Base-by-base conservation (phyloP, 495 filamentous ascomycete species). In the Lophium mytilinum region DNA sequence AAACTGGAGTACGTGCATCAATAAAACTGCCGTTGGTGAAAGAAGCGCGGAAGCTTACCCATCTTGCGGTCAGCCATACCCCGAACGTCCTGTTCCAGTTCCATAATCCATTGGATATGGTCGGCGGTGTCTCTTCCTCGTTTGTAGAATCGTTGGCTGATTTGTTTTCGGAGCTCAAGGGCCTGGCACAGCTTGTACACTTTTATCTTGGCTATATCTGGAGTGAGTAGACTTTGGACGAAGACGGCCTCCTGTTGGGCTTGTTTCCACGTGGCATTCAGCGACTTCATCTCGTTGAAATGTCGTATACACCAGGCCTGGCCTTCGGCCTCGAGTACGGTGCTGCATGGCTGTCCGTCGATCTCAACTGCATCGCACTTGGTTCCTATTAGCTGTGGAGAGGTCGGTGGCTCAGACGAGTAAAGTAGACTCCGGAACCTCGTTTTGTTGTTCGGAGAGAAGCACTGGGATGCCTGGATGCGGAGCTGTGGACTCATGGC, bases 291-390 rank as follows among this genome's bases (percentile, higher is more conserved):
- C 37, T 58, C 56, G 14, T 21, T 45, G 24, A 45, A 37, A 19
- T 58, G 56, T 43, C 35, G 0, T 14, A 24, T 59, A 35, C 56
- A 59, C 56, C 56, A 59, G 1, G 51, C 43, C 1, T 49, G 15
- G 11, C 41, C 30, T 10, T 53, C 34, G 50, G 64, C 19, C 21
- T n/a, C 10, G 19, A 47, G 43, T n/a, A 47, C 43, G 18, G 43
- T 19, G 21, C 21, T 11, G 17, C 43, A 47, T 18, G 43, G 43
- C 43, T 47, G 43, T n/a, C 18, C 18, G 43, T 47, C 43, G n/a
- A 47, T 47, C 21, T 47, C 43, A 19, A 47, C n/a, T 21, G 43
- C 43, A 9, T 47, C 43, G 43, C 43, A 47, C 21, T 15, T 47
- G 43, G 43, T 47, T 47, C 43, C 18, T 47, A 6, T 47, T 19